Percentiles rank a stretch among this genome's conserved stretches.
phyloP scores from a whole-genome alignment of 768 basidiomycete species.

The Serendipita sp. region DNA sequence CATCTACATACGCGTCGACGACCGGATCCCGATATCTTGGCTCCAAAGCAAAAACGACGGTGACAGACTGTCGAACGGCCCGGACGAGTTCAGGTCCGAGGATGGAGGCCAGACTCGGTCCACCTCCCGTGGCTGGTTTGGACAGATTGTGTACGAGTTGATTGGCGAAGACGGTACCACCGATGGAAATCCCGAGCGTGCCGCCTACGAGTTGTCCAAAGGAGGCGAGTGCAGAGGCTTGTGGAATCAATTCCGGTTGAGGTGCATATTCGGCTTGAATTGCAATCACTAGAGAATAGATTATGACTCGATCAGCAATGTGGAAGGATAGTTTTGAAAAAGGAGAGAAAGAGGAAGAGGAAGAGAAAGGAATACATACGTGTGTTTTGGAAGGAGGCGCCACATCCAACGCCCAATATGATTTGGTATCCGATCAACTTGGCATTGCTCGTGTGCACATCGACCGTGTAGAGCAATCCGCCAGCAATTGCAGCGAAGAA shows the following conservation, averaged over 20 bases:
- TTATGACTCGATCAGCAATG: background rate
- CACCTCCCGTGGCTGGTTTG: no score
- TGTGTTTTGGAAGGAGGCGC: constrained; percentile 20
- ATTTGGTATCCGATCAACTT: constrained; percentile 25
- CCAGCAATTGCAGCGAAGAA: constrained; percentile 17
- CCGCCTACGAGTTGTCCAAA: background rate
- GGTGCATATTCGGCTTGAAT: background rate
- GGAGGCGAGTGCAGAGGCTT: background rate
- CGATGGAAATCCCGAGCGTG: background rate
- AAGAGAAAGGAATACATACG: background rate
- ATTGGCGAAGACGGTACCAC: background rate
- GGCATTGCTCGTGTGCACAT: constrained; percentile 11
- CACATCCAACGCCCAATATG: constrained; percentile 23
- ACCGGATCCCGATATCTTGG: constrained; percentile 1
- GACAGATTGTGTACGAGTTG: background rate
- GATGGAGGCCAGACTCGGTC: background rate
- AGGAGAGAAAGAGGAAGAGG: background rate
- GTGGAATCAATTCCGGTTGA: constrained; percentile 3
- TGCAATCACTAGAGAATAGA: background rate
- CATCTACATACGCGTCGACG: constrained; percentile 7
- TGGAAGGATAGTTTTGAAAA: background rate
- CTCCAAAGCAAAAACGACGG: constrained; percentile 1
- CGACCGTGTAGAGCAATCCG: constrained; percentile 16
- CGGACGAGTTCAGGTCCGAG: background rate
- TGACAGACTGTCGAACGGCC: constrained; percentile 5